A percentile compares a stretch with the other conserved stretches of the same genome.
phyloP scores from a whole-genome alignment of 345 rosid genomes.

The Eucalyptus tenuipes region DNA sequence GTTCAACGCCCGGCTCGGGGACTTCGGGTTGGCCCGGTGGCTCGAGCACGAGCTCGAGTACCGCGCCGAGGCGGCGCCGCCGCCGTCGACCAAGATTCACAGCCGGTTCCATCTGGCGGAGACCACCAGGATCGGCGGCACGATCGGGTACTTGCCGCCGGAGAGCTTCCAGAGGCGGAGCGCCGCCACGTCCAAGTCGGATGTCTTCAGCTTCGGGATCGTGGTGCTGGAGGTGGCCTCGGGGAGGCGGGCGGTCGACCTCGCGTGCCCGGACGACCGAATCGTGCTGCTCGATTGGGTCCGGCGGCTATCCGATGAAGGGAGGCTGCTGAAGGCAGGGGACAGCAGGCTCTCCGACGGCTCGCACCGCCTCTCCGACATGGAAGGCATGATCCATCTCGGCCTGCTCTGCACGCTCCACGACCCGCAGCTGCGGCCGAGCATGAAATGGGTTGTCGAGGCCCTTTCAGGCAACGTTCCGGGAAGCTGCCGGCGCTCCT shows the following conservation, averaged over 20 bases:
- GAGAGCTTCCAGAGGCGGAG: conserved; percentile 75
- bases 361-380: conserved; percentile 35
- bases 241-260: conserved; percentile 87
- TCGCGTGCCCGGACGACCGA: conserved; percentile 60
- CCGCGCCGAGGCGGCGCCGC: conserved; percentile 4
- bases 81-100: conserved; percentile 30
- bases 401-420: conserved; percentile 82
- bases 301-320: conserved; percentile 54
- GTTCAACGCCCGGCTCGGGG: conserved; percentile 75
- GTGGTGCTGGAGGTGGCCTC: conserved; percentile 81
- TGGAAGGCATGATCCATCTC: conserved; percentile 53
- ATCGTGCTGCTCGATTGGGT: conserved; percentile 87
- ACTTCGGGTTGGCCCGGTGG: conserved; percentile 93
- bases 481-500: conserved; percentile 51
- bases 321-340: conserved; percentile 38
- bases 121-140: conserved; percentile 84
- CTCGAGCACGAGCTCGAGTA: conserved; percentile 65
- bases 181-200: conserved; percentile 80
- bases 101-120: conserved; percentile 70
- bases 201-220: conserved; percentile 90
- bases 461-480: conserved; percentile 46
- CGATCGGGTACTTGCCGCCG: conserved; percentile 88
- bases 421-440: conserved; percentile 62
- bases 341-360: conserved; percentile 60
- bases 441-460: conserved; percentile 88